These are phyloP conservation scores for Ceratocystis colombiana DNA, from an alignment of 2,329 filamentous ascomycete species.

Conservation along the genomic window DNA sequence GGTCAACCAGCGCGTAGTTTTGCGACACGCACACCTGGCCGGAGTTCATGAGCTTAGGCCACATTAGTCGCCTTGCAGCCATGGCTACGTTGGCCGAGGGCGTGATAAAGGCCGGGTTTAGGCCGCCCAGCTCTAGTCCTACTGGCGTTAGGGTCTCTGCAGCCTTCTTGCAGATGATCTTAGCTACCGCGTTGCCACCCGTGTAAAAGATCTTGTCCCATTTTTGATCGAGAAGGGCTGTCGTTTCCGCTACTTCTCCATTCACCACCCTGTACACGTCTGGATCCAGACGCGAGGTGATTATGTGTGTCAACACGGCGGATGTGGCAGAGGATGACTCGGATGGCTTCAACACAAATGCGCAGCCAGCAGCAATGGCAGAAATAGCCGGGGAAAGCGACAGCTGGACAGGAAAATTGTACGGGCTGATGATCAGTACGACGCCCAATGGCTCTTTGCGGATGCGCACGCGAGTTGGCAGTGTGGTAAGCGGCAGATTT, in stretches of 20 bases:
- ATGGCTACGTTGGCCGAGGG: slow-evolving; percentile 69
- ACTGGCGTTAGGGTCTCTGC: slow-evolving; percentile 82
- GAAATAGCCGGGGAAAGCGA: slow-evolving; percentile 70
- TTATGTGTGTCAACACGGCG: slow-evolving; percentile 66
- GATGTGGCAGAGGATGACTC: slow-evolving; percentile 69
- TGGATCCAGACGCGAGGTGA: slow-evolving; percentile 66
- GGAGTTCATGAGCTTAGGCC: slow-evolving; percentile 77
- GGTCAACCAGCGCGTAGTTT: slow-evolving; percentile 83
- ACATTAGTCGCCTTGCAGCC: slow-evolving; percentile 74
- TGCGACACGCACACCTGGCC: slow-evolving; percentile 90
- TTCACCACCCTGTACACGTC: slow-evolving; percentile 69
- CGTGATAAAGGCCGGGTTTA: slow-evolving; percentile 85
- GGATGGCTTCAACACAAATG: slow-evolving; percentile 80
- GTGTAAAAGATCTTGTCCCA: slow-evolving; percentile 99
- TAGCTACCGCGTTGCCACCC: slow-evolving; percentile 66
- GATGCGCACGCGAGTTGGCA: slow-evolving; percentile 63
- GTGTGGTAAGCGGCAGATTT: slow-evolving; percentile 43
- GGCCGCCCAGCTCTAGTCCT: slow-evolving; percentile 78
- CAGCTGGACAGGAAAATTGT: slow-evolving; percentile 87
- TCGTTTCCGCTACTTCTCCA: slow-evolving; percentile 69
- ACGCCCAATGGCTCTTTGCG: slow-evolving; percentile 79
- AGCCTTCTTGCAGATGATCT: slow-evolving; percentile 80
- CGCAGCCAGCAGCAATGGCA: slow-evolving; percentile 86
- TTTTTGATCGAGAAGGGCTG: slow-evolving; percentile 70
- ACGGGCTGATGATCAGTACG: slow-evolving; percentile 78